Evolutionary conservation across 169 alveolate genomes (phyloP), one percentile per base, ranked within the genome.

Genomic region (Cryptosporidium tyzzeri): DNA sequence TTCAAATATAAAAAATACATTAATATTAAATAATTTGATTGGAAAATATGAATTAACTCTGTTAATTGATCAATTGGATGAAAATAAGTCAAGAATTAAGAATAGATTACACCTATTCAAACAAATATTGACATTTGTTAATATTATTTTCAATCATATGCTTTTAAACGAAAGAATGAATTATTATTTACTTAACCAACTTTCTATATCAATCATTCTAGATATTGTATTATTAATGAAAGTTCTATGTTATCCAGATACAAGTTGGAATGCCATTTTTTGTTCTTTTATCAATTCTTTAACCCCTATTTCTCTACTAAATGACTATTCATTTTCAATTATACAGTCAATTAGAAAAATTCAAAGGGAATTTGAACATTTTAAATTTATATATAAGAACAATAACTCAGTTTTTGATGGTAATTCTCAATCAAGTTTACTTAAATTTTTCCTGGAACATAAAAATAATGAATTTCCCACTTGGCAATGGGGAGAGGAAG

Each of bases 151-250:
- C n/a, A 33, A 73, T 23, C 45, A 73, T 37, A 53, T 55, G n/a
- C 29, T 73, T 53, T 55, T 59, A 1, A 53, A 62, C 18, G 23
- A 18, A 18, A 73, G 55, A 58, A 18, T 53, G 68, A 59, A 39
- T 33, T 18, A 33, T 8, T 51, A 53, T 58, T 29, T 39, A 7
- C 70, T 73, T 10, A 51, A 51, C 35, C 51, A 73, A 26, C n/a
- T 53, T 16, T 51, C 39, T 0, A n/a, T 55, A 12, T 73, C 86
- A 9, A 73, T 73, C 35, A 62, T 73, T 31, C 18, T 73, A 39
- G 86, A 73, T 73, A 26, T 55, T 55, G 21, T 33, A 31, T 55
- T 73, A 73, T 21, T 73, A 37, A 73, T 73, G 18, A 51, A 39
- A 51, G 62, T 53, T 33, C 14, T 59, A 33, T 37, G 44, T n/a